Percentiles rank a stretch among this genome's conserved stretches.
These are phyloP conservation scores for Carex myosuroides DNA, from an alignment of 176 grass and related monocot species.

Conservation along the genomic window DNA sequence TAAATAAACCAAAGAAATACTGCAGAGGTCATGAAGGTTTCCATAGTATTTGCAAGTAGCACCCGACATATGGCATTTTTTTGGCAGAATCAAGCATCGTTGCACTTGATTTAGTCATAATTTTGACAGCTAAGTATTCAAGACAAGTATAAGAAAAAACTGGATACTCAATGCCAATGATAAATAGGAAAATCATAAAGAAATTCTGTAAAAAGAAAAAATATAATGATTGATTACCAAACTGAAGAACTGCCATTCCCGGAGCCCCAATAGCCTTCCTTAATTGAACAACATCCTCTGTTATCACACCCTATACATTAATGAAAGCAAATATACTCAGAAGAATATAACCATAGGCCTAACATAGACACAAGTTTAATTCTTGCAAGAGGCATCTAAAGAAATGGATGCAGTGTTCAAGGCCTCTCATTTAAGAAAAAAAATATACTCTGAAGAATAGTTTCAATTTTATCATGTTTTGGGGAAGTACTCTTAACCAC, in stretches of 20 bases:
- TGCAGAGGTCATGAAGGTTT: background rate
- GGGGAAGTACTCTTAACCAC: background rate
- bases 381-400: background rate
- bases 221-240: constrained; percentile 46
- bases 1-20: constrained; percentile 8
- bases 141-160: background rate
- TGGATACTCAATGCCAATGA: background rate
- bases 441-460: background rate
- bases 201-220: background rate
- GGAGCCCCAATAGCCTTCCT: constrained; percentile 85
- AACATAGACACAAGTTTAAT: background rate
- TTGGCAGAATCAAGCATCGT: background rate
- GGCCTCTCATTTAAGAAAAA: background rate
- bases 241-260: constrained; percentile 96
- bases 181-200: background rate
- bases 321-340: constrained; percentile 19
- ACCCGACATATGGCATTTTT: background rate
- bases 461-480: background rate
- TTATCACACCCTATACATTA: constrained; percentile 73
- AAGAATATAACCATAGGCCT: background rate
- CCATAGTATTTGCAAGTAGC: background rate
- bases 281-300: constrained; percentile 82
- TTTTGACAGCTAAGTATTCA: background rate
- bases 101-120: background rate
- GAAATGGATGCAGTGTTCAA: background rate